Base-by-base conservation (phyloP, 768 basidiomycete genomes). In the Pluteus cervinus region DNA sequence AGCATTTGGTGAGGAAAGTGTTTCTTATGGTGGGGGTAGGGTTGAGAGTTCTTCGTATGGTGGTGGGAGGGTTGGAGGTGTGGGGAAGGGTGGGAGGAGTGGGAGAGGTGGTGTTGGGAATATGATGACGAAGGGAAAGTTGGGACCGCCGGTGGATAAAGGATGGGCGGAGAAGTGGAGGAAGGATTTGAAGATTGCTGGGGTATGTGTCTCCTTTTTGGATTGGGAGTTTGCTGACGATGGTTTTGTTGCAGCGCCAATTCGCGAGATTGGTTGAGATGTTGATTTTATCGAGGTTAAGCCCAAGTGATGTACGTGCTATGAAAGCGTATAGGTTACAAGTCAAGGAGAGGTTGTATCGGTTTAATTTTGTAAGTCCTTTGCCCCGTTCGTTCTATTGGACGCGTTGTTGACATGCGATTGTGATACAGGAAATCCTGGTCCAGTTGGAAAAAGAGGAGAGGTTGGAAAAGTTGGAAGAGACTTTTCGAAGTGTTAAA, bases 221-320 rank as follows among this genome's bases (percentile, higher is more conserved):
- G 33, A 36, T 10, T 26, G 16, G 24, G 17, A 8, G 15, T 14
- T 14, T 9, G 4, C 23, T 51, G 41, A 28, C 46, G 31, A 35
- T 20, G 31, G 17, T 33, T 39, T 37, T 43, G 37, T 36, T 34
- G 14, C 36, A 96, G 91, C 81, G 96, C 31, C 96, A 99, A 70
- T 99, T 94, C 61, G 73, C 86, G 29, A 78, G 96, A 21, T 70
- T 98, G 16, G 62, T 87, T 25, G 96, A 99, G 61, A 96, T 96
- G 88, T 66, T 96, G 17, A 75, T 88, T 35, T 69, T 93, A 44
- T 55, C 77, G 37, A 74, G 78, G 23, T 61, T 94, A 43, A 77
- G 91, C 47, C 67, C 75, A 4, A 51, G 60, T 3, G 81, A 93
- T 51, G 45, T 61, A 36, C 65, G 62, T 17, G 65, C 68, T 17